Evolutionary conservation across 2,329 filamentous ascomycete species (phyloP).

Genomic region (Rutstroemia sp.): DNA sequence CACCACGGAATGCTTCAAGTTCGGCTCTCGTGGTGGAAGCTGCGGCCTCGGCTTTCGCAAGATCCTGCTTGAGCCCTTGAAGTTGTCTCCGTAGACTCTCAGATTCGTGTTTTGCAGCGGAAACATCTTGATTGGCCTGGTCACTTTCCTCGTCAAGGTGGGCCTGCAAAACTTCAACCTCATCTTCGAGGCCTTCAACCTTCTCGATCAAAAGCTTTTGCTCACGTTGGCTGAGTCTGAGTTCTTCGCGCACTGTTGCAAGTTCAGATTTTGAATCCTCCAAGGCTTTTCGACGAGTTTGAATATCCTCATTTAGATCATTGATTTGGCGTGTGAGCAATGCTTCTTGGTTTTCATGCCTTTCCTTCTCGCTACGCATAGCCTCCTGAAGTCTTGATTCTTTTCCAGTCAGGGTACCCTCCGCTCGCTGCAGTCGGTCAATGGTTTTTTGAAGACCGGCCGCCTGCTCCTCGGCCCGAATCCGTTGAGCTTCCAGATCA

Average conservation of each 20-base stretch:
- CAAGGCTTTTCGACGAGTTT: constrained; percentile 56
- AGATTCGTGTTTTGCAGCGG: constrained; percentile 35
- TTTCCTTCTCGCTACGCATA: constrained; percentile 62
- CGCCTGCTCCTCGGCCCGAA: constrained; percentile 60
- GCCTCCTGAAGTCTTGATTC: constrained; percentile 61
- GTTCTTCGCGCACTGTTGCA: constrained; percentile 57
- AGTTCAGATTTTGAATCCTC: constrained; percentile 61
- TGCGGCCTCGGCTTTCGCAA: constrained; percentile 25
- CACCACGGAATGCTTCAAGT: constrained; percentile 26
- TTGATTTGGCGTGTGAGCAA: constrained; percentile 66
- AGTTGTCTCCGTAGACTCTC: constrained; percentile 39
- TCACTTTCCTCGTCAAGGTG: constrained; percentile 51
- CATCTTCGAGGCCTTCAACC: constrained; percentile 62
- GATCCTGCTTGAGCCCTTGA: constrained; percentile 27
- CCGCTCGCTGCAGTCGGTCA: constrained; percentile 59
- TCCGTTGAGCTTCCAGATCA: constrained; percentile 56
- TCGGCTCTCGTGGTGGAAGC: constrained; percentile 24
- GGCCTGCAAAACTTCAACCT: constrained; percentile 65
- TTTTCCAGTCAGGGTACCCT: constrained; percentile 60
- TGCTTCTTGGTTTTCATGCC: constrained; percentile 65
- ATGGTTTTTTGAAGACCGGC: constrained; percentile 62
- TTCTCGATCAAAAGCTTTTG: constrained; percentile 56
- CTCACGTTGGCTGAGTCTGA: constrained; percentile 60
- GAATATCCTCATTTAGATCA: constrained; percentile 64
- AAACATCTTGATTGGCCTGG: constrained; percentile 43